phyloP scores from a whole-genome alignment of 2,329 filamentous ascomycete genomes.

The Fusarium sp. region DNA sequence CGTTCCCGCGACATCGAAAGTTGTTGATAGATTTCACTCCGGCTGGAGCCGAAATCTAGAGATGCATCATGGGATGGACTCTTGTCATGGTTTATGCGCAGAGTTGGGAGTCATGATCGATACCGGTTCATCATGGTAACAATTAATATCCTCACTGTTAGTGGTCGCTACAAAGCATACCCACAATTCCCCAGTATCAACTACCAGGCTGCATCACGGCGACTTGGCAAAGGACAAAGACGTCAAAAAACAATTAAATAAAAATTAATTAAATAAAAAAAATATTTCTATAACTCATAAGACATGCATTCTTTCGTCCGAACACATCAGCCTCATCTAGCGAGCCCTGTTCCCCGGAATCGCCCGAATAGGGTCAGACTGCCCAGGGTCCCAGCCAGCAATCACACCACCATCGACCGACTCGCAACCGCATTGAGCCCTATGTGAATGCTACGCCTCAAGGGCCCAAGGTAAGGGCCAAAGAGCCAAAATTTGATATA shows the following conservation, averaged over 20 bases:
- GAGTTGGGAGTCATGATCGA: neutral
- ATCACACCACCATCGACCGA: constrained; percentile 43
- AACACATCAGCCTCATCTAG: neutral
- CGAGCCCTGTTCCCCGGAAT: constrained; percentile 31
- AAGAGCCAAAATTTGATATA: neutral
- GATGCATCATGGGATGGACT: neutral
- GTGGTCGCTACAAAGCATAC: neutral
- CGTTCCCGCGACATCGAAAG: constrained; percentile 12
- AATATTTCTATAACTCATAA: neutral
- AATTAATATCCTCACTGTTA: neutral
- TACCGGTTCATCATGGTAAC: neutral
- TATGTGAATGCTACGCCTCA: constrained; percentile 25
- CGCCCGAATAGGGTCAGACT: constrained; percentile 39
- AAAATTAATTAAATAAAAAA: neutral
- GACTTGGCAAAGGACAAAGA: neutral
- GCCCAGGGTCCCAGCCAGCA: constrained; percentile 26
- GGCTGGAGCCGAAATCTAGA: constrained; percentile 27
- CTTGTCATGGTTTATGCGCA: neutral
- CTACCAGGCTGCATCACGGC: constrained; percentile 1
- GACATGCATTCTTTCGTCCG: neutral
- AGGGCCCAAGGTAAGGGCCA: neutral
- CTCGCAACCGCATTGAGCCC: constrained; percentile 5
- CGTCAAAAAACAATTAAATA: neutral
- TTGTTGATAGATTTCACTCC: constrained; percentile 12
- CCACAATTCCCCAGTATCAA: constrained; percentile 1